Evolutionary conservation across 164 flowering plant species (phyloP).

Genomic region (Aristolochia fimbriata): DNA sequence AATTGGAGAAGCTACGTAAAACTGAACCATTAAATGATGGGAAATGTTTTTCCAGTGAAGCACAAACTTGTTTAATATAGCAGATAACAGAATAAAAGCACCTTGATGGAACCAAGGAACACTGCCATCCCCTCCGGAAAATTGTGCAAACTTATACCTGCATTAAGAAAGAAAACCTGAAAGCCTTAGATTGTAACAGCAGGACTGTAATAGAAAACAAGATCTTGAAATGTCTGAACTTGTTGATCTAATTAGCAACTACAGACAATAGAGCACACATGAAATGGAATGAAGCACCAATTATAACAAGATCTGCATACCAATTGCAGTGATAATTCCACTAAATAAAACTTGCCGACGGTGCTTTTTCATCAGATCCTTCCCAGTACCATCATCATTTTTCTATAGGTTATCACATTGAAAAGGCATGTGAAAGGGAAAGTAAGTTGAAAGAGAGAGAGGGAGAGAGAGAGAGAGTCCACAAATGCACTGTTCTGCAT

Average conservation of each 20-base stretch:
- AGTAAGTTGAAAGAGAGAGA: neutral
- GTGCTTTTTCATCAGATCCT: conserved; percentile 79
- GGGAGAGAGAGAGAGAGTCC: neutral
- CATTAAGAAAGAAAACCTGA: neutral
- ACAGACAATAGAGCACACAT: neutral
- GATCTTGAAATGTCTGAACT: neutral
- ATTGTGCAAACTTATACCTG: conserved; percentile 98
- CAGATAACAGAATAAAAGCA: conserved; percentile 9
- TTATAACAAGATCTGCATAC: conserved; percentile 20
- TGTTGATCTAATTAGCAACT: neutral
- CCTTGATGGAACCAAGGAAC: conserved; percentile 96
- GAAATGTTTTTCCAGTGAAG: too few species aligned
- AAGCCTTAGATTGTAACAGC: neutral
- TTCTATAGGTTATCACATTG: conserved; percentile 25
- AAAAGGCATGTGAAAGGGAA: neutral
- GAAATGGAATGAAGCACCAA: neutral
- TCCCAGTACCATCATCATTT: conserved; percentile 50
- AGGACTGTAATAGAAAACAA: neutral
- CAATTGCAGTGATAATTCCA: conserved; percentile 89
- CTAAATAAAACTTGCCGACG: conserved; percentile 89
- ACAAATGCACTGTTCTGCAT: neutral
- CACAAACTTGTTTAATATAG: too few species aligned
- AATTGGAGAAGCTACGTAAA: too few species aligned
- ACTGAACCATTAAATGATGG: too few species aligned
- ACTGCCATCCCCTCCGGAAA: conserved; percentile 99